Evolutionary conservation across 371 early-diverging fungal species (phyloP).

Genomic region (Syncephalastrum sp.): DNA sequence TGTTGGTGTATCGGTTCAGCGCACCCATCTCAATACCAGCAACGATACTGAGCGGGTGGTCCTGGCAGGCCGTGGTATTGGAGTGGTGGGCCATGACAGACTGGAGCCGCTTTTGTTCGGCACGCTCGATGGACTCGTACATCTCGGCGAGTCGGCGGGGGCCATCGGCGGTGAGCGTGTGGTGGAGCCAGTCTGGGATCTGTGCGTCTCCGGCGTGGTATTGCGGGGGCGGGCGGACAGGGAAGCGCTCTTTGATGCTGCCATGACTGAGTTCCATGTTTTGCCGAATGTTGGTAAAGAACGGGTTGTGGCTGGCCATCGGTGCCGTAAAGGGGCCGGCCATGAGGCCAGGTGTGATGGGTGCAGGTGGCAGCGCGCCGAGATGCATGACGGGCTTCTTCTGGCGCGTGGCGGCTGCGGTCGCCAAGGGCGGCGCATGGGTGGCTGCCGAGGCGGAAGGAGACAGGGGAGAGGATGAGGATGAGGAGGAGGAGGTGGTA

Average conservation of each 20-base stretch:
- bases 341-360: constrained; percentile 12
- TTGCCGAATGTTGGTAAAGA: constrained; percentile 39
- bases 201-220: constrained; percentile 13
- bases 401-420: constrained; percentile 6
- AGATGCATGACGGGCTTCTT: constrained; percentile 27
- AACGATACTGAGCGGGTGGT: constrained; percentile 60
- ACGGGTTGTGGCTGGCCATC: constrained; percentile 37
- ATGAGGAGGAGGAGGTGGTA: not conserved
- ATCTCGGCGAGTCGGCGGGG: constrained; percentile 35
- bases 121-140: constrained; percentile 51
- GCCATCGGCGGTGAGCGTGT: constrained; percentile 23
- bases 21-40: constrained; percentile 67
- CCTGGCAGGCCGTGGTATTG: constrained; percentile 35
- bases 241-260: constrained; percentile 27
- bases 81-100: constrained; percentile 57
- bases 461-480: not conserved
- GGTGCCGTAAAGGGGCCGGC: constrained; percentile 39
- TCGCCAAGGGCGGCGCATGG: constrained; percentile 18
- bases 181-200: constrained; percentile 30
- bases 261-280: constrained; percentile 29
- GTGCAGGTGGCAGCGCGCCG: constrained; percentile 19
- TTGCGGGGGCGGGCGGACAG: constrained; percentile 20
- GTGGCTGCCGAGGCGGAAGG: constrained; percentile 4
- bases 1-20: constrained; percentile 76
- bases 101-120: constrained; percentile 63